These are phyloP conservation scores for Globisporangium polare DNA, from an alignment of 352 stramenopile species.

Conservation along the genomic window DNA sequence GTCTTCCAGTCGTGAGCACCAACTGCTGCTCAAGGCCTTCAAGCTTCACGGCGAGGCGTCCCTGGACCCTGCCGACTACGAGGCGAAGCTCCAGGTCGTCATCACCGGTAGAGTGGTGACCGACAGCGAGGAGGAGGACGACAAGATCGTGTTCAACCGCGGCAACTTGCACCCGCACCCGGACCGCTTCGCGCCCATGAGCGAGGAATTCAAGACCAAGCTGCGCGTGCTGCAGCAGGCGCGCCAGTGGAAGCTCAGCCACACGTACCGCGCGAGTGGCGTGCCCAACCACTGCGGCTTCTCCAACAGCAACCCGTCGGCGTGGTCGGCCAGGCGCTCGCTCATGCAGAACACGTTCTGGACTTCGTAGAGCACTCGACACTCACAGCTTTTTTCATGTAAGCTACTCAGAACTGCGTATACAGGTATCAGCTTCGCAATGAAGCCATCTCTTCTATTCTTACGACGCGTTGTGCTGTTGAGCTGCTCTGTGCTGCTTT, in stretches of 20 bases:
- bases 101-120: conserved; percentile 35
- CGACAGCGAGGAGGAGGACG: background rate
- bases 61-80: conserved; percentile 27
- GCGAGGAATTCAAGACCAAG: conserved; percentile 25
- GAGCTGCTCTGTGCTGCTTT: background rate
- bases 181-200: conserved; percentile 34
- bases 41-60: conserved; percentile 24
- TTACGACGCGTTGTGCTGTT: background rate
- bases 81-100: conserved; percentile 43
- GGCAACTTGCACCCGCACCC: conserved; percentile 55
- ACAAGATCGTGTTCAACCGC: conserved; percentile 49
- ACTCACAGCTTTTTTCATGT: background rate
- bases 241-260: conserved; percentile 30
- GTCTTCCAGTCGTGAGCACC: conserved; percentile 33
- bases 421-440: background rate
- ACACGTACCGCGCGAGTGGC: conserved; percentile 38
- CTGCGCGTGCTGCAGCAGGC: conserved; percentile 26
- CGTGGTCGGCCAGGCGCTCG: background rate
- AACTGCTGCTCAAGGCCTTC: conserved; percentile 47
- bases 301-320: conserved; percentile 44
- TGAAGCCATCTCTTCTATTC: background rate
- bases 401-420: background rate
- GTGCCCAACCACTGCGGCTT: conserved; percentile 34
- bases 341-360: background rate
- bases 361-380: background rate